A percentile compares a stretch with the other conserved stretches of the same genome.
Conservation (phyloP, 1,284 basidiomycete genomes). For the Anthracocystis walkeri region DNA sequence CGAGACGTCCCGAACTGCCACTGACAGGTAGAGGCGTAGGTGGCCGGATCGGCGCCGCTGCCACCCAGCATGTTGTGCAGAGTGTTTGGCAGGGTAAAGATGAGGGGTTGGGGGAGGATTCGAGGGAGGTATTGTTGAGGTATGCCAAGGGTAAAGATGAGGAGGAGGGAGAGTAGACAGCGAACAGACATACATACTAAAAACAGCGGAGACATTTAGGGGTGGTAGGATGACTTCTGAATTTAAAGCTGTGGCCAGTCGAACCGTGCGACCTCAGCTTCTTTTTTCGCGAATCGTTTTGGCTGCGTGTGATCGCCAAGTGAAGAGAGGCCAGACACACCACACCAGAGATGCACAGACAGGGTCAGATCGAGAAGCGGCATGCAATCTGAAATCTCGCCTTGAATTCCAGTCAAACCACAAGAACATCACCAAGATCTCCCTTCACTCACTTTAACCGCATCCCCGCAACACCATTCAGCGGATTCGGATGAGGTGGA, state of each 20-base stretch:
- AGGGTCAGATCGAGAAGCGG: no score
- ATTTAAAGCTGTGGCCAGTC: no score
- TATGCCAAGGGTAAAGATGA: conserved; percentile 81
- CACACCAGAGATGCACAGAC: no score
- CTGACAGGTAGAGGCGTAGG: conserved; percentile 90
- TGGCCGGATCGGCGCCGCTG: conserved; percentile 92
- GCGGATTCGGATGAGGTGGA: no score
- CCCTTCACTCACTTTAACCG: conserved; percentile 2
- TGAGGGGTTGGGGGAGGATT: conserved; percentile 73
- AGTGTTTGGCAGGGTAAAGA: conserved; percentile 75
- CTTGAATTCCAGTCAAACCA: background rate
- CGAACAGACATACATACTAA: background rate
- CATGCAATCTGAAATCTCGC: no score
- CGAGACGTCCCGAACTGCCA: conserved; percentile 77
- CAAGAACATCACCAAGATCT: background rate
- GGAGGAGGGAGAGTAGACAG: conserved; percentile 53
- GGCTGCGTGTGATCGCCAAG: no score
- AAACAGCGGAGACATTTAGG: no score
- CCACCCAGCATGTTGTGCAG: conserved; percentile 93
- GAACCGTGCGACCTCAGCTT: no score
- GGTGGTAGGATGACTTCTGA: no score
- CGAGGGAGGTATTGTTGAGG: conserved; percentile 92
- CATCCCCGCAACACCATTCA: conserved; percentile 10
- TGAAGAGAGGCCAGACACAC: no score
- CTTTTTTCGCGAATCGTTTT: no score